Base-by-base conservation (phyloP, 768 basidiomycete genomes). In the Kwoniella bestiolae region DNA sequence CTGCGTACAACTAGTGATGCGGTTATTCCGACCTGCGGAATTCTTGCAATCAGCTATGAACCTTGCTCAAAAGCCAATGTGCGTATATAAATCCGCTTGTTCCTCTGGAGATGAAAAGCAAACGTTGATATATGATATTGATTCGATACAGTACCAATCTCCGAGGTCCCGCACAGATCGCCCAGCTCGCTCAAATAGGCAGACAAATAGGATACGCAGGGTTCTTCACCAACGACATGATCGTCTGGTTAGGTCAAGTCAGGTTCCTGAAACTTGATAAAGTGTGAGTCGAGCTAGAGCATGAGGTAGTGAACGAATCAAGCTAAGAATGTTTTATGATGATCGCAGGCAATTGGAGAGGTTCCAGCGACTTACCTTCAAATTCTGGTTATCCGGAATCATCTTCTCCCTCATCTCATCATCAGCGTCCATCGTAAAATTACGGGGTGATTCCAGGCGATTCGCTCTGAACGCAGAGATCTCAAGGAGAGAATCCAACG, bases 1-100 rank as follows among this genome's bases (percentile, higher is more conserved):
- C n/a, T n/a, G n/a, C n/a, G n/a, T n/a, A n/a, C n/a, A n/a, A n/a
- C n/a, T 69, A 98, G 95, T 96, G 38, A 84, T 98, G 85, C 88
- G 96, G 16, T 84, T 99, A 58, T 92, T 93, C 72, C 95, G 97
- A 82, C 93, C 94, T 7, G 72, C 94, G 68, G 96, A 99, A 78
- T 92, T 96, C 82, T 84, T 94, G 5, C 95, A 98, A 79, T 87
- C 92, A 1, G 94, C 92, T 31, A 83, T 96, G 49, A 89, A 88
- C 56, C 88, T 90, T 21, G 83, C 87, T 3, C 68, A 72, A 16
- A 56, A 63, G 9, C 77, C 78, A 5, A 61, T 77, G 80, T 81
- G 51, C 56, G 80, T 71, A n/a, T n/a, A n/a, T n/a, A n/a, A n/a
- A n/a, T n/a, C n/a, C n/a, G n/a, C n/a, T n/a, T 21, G 5, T 44